Conservation (phyloP, 148 eudicot species). For the Rhododendron ovatum region DNA sequence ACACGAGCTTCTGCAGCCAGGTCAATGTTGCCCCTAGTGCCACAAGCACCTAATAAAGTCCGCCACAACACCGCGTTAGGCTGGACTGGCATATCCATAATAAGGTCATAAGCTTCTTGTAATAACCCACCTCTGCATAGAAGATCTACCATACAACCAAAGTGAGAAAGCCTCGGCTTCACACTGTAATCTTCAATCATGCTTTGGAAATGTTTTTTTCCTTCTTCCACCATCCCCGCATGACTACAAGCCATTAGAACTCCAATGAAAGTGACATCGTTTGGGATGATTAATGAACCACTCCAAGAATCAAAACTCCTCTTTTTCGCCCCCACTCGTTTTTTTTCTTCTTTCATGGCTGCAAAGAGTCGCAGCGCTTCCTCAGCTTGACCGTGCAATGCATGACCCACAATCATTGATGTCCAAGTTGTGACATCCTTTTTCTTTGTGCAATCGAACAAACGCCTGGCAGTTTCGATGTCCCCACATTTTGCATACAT, state of each 20-base stretch:
- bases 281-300: slow-evolving; percentile 20
- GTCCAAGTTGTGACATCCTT: slow-evolving; percentile 57
- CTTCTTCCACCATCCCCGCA: slow-evolving; percentile 44
- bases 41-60: slow-evolving; percentile 48
- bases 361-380: slow-evolving; percentile 40
- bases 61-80: slow-evolving; percentile 47
- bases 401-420: slow-evolving; percentile 52
- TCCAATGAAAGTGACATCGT: slow-evolving; percentile 44
- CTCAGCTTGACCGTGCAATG: slow-evolving; percentile 33
- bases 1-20: slow-evolving; percentile 32
- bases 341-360: slow-evolving; percentile 24
- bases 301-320: background rate
- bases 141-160: slow-evolving; percentile 53
- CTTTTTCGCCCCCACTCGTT: background rate
- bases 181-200: slow-evolving; percentile 37
- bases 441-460: slow-evolving; percentile 24
- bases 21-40: slow-evolving; percentile 27
- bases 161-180: slow-evolving; percentile 37
- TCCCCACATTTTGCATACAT: slow-evolving; percentile 52
- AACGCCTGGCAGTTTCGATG: slow-evolving; percentile 20
- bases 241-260: slow-evolving; percentile 54
- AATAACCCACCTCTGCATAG: slow-evolving; percentile 40
- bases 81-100: slow-evolving; percentile 26
- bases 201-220: slow-evolving; percentile 34
- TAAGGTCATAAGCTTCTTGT: slow-evolving; percentile 42